phyloP scores from a whole-genome alignment of 352 stramenopile species.

The Thraustochytrium striatum region DNA sequence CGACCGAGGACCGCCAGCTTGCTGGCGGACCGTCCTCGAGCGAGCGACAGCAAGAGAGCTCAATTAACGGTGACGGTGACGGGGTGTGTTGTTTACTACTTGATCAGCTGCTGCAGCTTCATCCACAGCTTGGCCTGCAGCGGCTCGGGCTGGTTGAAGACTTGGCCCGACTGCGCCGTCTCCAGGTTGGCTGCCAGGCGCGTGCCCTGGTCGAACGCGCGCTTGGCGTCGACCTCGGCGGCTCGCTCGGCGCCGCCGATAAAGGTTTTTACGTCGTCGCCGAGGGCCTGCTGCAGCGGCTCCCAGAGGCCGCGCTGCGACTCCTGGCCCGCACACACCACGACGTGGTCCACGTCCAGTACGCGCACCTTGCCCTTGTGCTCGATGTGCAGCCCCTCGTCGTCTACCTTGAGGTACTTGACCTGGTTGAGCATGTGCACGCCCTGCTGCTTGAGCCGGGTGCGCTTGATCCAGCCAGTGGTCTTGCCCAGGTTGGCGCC shows the following conservation, averaged over 20 bases:
- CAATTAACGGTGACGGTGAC: too few species aligned
- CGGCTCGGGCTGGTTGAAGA: slow-evolving; percentile 45
- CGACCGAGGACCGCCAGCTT: too few species aligned
- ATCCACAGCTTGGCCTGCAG: slow-evolving; percentile 2
- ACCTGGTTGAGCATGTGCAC: slow-evolving; percentile 88
- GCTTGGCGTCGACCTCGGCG: slow-evolving; percentile 91
- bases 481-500: slow-evolving; percentile 86
- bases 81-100: too few species aligned
- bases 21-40: too few species aligned
- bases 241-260: slow-evolving; percentile 91
- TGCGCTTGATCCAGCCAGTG: slow-evolving; percentile 93
- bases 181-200: slow-evolving; percentile 74
- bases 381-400: slow-evolving; percentile 85
- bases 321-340: slow-evolving; percentile 91
- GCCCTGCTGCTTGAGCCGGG: slow-evolving; percentile 77
- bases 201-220: slow-evolving; percentile 92
- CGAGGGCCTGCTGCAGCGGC: background rate
- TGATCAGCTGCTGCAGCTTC: background rate
- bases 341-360: slow-evolving; percentile 88
- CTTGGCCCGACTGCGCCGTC: slow-evolving; percentile 68
- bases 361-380: slow-evolving; percentile 73
- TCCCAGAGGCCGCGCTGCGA: slow-evolving; percentile 73
- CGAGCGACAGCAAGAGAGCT: too few species aligned
- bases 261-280: slow-evolving; percentile 68
- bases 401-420: slow-evolving; percentile 89